These are phyloP conservation scores for Penicillium maclennaniae DNA, from an alignment of 495 filamentous ascomycete species.

Conservation along the genomic window DNA sequence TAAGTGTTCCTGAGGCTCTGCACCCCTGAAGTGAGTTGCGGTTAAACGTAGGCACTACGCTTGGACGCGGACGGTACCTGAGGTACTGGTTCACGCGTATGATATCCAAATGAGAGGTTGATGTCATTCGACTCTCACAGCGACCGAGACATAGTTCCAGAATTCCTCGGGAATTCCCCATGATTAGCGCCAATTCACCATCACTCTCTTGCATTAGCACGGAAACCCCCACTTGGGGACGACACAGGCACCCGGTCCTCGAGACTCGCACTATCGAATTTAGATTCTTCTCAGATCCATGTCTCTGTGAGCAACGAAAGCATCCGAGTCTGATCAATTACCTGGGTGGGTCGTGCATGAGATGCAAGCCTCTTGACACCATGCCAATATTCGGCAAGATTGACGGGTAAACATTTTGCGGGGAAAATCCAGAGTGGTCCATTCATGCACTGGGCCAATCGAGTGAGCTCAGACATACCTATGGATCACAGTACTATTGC, in stretches of 20 bases:
- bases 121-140: constrained; percentile 6
- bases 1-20: background rate
- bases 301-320: background rate
- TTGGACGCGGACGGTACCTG: background rate
- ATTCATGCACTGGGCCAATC: constrained; percentile 5
- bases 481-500: constrained; percentile 2
- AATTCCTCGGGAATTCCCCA: constrained; percentile 3
- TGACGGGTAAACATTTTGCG: constrained; percentile 14
- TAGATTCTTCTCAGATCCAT: constrained; percentile 16
- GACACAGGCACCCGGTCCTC: constrained; percentile 12
- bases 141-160: background rate
- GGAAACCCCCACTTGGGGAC: constrained; percentile 2
- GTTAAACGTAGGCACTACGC: background rate
- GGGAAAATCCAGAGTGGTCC: constrained; percentile 11
- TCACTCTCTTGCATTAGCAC: constrained; percentile 15
- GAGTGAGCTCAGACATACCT: constrained; percentile 8
- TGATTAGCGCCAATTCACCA: constrained; percentile 9
- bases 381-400: background rate
- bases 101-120: constrained; percentile 7
- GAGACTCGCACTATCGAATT: constrained; percentile 16
- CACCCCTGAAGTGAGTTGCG: background rate
- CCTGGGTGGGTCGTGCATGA: background rate
- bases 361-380: constrained; percentile 15
- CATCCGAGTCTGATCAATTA: background rate
- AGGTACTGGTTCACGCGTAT: background rate